Base-by-base conservation (phyloP, 129 eudicot species). In the Arctium lappa region DNA sequence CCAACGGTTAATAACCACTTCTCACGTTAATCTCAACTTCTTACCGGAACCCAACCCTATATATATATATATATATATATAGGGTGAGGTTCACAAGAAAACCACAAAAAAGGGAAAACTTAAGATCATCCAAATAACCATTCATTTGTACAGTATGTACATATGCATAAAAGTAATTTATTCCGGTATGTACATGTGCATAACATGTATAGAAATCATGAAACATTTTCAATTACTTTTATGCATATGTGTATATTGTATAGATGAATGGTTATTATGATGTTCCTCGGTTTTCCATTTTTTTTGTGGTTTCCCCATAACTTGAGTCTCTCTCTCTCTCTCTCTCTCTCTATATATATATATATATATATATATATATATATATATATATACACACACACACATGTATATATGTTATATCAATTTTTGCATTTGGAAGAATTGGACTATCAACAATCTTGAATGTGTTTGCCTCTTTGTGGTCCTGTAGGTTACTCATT, bases 401-500 rank as follows among this genome's bases (percentile, higher is more conserved):
- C 2, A 33, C 2, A 33, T 44, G 2, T 44, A 2, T 44, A 8
- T 44, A 40, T 8, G 10, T 22, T 22, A 22, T 70, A 72, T 31
- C 36, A 36, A 5, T 81, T 27, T 37, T 34, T 65, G 38, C 75
- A 65, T 66, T 82, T 65, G n/a, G 44, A 44, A 36, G 40, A 27
- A 75, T 13, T 75, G 30, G 63, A 40, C 72, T 79, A 12, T 66
- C 74, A 79, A 27, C 22, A 11, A 16, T 37, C 9, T 63, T 34
- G 70, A 11, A 66, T 32, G 40, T 39, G 34, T 75, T 18, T 75
- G 11, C 44, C 30, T 72, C 37, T 22, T 53, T 40, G 10, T 77
- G 30, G 78, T 85, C 39, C 31, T 87, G 74, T 75, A 96, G 99
- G 94, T 96, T 88, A 94, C 95, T 63, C 88, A 94, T 91, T 81